phyloP scores from a whole-genome alignment of 805 yeast genomes.

The Wickerhamiella sergipiensis region DNA sequence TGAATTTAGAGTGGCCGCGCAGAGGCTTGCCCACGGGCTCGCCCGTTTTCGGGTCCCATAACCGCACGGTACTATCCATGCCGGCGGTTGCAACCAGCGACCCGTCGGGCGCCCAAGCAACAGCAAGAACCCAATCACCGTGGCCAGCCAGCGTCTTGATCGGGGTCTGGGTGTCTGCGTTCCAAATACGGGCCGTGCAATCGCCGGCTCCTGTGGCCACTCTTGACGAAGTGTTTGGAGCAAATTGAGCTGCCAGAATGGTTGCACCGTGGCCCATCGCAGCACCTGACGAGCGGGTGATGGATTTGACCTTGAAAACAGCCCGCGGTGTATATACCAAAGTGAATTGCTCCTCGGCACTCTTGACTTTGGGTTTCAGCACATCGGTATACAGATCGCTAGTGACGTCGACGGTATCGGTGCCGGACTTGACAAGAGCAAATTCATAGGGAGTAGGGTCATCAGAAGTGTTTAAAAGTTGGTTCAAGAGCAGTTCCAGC shows the following conservation, averaged over 20 bases:
- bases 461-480: constrained; percentile 40
- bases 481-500: constrained; percentile 75
- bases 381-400: constrained; percentile 69
- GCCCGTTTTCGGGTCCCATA: constrained; percentile 78
- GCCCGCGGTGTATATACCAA: constrained; percentile 90
- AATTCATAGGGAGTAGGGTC: constrained; percentile 88
- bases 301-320: constrained; percentile 80
- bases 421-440: constrained; percentile 39
- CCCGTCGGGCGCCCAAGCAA: constrained; percentile 86
- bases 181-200: constrained; percentile 92
- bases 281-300: constrained; percentile 81
- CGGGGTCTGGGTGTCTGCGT: constrained; percentile 89
- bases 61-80: constrained; percentile 77
- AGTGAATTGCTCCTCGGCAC: constrained; percentile 88
- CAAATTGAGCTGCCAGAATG: constrained; percentile 80
- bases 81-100: constrained; percentile 87
- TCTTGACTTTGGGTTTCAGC: constrained; percentile 70
- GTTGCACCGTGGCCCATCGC: constrained; percentile 95
- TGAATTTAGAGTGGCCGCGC: constrained; percentile 78
- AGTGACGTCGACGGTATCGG: constrained; percentile 48
- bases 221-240: constrained; percentile 73
- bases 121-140: constrained; percentile 86
- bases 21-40: constrained; percentile 58
- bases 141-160: constrained; percentile 71
- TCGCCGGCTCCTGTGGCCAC: constrained; percentile 97